Conservation (phyloP, 2,329 filamentous ascomycete genomes). For the Bimuria novae-zelandiae region DNA sequence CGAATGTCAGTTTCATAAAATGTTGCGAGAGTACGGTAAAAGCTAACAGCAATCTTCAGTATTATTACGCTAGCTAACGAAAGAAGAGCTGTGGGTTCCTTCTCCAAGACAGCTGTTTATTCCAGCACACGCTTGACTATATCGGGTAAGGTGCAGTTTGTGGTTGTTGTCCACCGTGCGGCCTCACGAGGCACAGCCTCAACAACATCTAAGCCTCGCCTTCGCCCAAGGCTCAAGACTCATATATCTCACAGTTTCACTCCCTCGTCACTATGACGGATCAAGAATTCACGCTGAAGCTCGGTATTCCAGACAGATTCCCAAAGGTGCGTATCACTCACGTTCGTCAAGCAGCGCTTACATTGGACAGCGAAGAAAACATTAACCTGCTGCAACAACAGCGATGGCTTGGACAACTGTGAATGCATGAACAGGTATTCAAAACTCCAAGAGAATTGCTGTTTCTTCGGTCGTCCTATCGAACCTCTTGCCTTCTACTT, state of each 20-base stretch:
- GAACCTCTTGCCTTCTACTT: constrained; percentile 7
- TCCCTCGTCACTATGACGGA: background rate
- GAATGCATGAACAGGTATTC: background rate
- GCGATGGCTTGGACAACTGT: constrained; percentile 2
- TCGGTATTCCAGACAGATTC: constrained; percentile 1
- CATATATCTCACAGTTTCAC: background rate
- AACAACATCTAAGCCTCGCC: background rate
- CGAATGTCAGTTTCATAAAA: too few relatives aligned
- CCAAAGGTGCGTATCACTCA: background rate
- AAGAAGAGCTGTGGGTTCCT: too few relatives aligned
- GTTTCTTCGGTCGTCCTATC: constrained; percentile 2
- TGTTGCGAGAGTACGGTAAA: too few relatives aligned
- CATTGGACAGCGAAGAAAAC: background rate
- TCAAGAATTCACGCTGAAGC: background rate
- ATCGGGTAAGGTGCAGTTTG: background rate
- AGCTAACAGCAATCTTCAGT: too few relatives aligned
- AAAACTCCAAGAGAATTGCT: background rate
- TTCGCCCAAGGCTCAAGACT: background rate
- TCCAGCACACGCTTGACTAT: background rate
- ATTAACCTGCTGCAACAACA: background rate
- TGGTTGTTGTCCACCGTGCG: background rate
- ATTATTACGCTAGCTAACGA: too few relatives aligned
- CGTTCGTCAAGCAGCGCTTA: background rate
- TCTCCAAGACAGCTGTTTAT: too few relatives aligned
- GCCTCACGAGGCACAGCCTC: background rate